Evolutionary conservation across 768 basidiomycete species (phyloP), one percentile per base, ranked within the genome.

Genomic region (Phylloporus arenicola): DNA sequence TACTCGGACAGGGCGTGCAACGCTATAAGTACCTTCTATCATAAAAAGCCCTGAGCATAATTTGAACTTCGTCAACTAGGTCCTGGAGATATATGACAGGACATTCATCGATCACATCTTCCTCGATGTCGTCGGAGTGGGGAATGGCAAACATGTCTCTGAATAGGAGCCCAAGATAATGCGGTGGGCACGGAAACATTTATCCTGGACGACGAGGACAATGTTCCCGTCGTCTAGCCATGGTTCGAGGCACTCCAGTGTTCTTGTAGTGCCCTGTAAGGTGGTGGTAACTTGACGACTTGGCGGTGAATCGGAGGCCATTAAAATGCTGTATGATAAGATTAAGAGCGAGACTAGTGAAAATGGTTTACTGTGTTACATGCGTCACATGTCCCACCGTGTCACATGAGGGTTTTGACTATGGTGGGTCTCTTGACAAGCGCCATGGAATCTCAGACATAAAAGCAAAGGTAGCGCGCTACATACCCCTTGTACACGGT

Each of bases 401-500:
- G 22, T 24, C 22, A 24, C 22, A 24, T 24, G n/a, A n/a, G n/a
- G n/a, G n/a, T n/a, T n/a, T n/a, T n/a, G 22, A 24, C 22, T 24
- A 5, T 80, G 75, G 58, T 83, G 80, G 4, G 84, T 85, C 60
- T 88, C 85, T 90, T 94, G 67, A 30, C 45, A 9, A 10, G 27
- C 27, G 27, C 4, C 27, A 29, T 29, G 14, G n/a, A 34, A 22
- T 43, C 19, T 52, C 41, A 46, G 35, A 24, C 3, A 35, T 1
- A 12, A 47, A 47, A 20, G 12, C 34, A 19, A 20, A 14, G 29
- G 22, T 14, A 17, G 25, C 3, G 34, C 6, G n/a, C 20, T 29
- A 70, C 86, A 51, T 58, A 90, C 93, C 70, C 86, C 83, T 65
- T 93, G 86, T 91, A 95, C 35, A 99, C 95, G 0, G 88, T 95